A percentile compares a stretch with the other conserved stretches of the same genome.
Conservation (phyloP, 306 rosid species). For the Ammopiptanthus mongolicus region DNA sequence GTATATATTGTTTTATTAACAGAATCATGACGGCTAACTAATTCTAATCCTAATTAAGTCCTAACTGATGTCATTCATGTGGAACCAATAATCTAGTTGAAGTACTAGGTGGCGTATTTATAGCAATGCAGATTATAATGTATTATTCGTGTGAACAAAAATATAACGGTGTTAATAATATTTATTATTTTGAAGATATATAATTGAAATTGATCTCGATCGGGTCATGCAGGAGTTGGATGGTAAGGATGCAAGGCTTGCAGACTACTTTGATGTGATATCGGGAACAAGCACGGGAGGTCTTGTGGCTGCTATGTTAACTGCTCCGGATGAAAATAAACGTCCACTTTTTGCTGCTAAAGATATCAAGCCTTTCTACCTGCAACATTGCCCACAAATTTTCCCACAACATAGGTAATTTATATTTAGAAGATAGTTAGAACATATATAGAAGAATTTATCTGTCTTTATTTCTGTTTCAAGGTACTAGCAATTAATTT, state of each 20-base stretch:
- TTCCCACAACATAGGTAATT: conserved; percentile 40
- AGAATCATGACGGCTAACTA: too few species aligned
- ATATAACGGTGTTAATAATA: too few species aligned
- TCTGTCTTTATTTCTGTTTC: background rate
- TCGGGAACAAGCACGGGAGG: conserved; percentile 80
- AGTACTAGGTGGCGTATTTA: too few species aligned
- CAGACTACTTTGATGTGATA: conserved; percentile 71
- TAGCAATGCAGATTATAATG: too few species aligned
- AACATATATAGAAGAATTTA: background rate
- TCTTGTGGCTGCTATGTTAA: conserved; percentile 57
- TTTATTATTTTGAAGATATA: too few species aligned
- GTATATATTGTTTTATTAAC: too few species aligned
- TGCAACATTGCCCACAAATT: conserved; percentile 44
- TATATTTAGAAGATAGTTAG: background rate
- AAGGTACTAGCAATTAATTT: background rate
- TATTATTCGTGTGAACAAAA: background rate
- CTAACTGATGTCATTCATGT: too few species aligned
- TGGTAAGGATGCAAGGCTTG: conserved; percentile 61
- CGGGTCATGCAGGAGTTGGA: conserved; percentile 68
- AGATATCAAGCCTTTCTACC: conserved; percentile 53
- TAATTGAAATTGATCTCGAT: too few species aligned
- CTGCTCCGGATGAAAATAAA: conserved; percentile 44
- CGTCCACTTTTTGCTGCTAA: conserved; percentile 64
- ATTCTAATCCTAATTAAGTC: too few species aligned
- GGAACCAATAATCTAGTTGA: too few species aligned